These are phyloP conservation scores for Plasmodium vivax DNA, from an alignment of 169 alveolate species.

Conservation along the genomic window DNA sequence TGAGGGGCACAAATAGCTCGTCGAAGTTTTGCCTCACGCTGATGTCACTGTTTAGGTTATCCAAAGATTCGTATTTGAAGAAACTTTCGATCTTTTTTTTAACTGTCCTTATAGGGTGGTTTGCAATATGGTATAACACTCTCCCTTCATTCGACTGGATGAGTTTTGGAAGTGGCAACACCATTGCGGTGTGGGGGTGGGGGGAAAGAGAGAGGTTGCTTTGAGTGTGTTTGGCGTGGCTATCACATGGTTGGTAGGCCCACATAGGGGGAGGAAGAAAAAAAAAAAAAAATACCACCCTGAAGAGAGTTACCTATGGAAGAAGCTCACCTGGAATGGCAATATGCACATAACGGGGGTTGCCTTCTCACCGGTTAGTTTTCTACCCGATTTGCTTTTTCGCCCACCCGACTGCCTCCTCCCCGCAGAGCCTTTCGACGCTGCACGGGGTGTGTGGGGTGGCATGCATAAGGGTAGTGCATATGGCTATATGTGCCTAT, in stretches of 20 bases:
- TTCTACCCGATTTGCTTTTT: too few species aligned
- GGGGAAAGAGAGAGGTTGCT: too few species aligned
- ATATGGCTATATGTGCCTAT: not conserved
- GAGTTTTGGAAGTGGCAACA: slow-evolving; percentile 37
- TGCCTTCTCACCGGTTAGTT: too few species aligned
- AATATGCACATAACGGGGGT: not conserved
- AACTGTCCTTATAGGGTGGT: slow-evolving; percentile 68
- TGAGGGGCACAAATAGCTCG: slow-evolving; percentile 89
- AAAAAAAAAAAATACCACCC: not conserved
- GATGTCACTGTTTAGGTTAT: slow-evolving; percentile 80
- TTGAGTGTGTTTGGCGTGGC: not conserved
- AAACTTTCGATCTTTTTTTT: slow-evolving; percentile 50
- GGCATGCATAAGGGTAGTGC: not conserved
- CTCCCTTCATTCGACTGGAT: slow-evolving; percentile 50
- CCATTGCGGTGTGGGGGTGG: not conserved
- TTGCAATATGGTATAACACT: slow-evolving; percentile 10
- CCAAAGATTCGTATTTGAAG: slow-evolving; percentile 49
- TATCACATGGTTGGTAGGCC: not conserved
- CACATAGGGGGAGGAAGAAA: not conserved
- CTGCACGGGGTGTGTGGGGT: not conserved
- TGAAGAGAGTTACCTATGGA: not conserved
- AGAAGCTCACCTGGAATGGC: not conserved
- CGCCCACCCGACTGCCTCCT: not conserved
- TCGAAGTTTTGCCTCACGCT: slow-evolving; percentile 88
- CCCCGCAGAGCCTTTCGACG: not conserved